These are phyloP conservation scores for Dendrothele bispora DNA, from an alignment of 768 basidiomycete genomes.

Conservation along the genomic window DNA sequence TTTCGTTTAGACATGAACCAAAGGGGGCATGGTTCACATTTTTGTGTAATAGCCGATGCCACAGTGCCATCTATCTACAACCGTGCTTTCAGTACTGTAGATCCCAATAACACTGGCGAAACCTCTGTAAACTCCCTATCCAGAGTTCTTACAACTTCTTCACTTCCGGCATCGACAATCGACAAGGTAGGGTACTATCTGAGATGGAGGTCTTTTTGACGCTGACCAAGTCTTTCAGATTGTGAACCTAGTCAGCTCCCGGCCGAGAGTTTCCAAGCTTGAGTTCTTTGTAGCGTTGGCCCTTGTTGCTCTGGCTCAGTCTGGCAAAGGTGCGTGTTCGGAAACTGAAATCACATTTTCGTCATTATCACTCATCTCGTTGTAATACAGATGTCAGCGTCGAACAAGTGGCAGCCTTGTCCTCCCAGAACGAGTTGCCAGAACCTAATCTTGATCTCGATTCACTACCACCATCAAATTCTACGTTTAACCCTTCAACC, in stretches of 20 bases:
- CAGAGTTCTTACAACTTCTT: slow-evolving; percentile 74
- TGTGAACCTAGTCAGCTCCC: slow-evolving; percentile 83
- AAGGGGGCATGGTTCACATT: not conserved
- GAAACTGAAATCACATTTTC: not conserved
- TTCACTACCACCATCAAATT: slow-evolving; percentile 51
- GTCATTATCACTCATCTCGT: slow-evolving; percentile 5
- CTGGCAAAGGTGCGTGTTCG: slow-evolving; percentile 60
- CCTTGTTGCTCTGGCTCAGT: slow-evolving; percentile 83
- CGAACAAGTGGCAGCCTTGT: slow-evolving; percentile 71
- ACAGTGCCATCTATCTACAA: slow-evolving; percentile 79
- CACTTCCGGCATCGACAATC: slow-evolving; percentile 77
- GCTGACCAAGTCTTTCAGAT: slow-evolving; percentile 53
- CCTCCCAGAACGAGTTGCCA: slow-evolving; percentile 76
- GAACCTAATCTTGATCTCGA: slow-evolving; percentile 69
- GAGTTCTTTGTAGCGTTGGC: slow-evolving; percentile 93
- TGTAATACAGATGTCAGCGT: slow-evolving; percentile 65
- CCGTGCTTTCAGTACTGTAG: slow-evolving; percentile 69
- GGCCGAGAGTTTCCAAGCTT: slow-evolving; percentile 76
- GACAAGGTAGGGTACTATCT: slow-evolving; percentile 64
- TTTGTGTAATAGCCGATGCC: slow-evolving; percentile 64
- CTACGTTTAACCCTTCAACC: slow-evolving; percentile 44
- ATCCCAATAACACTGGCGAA: slow-evolving; percentile 70
- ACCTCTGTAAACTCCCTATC: slow-evolving; percentile 83
- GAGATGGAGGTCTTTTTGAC: not conserved
- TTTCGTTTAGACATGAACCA: not conserved